Percentiles rank a stretch among this genome's conserved stretches.
phyloP scores from a whole-genome alignment of 768 basidiomycete genomes.

The Rickenella mellea region DNA sequence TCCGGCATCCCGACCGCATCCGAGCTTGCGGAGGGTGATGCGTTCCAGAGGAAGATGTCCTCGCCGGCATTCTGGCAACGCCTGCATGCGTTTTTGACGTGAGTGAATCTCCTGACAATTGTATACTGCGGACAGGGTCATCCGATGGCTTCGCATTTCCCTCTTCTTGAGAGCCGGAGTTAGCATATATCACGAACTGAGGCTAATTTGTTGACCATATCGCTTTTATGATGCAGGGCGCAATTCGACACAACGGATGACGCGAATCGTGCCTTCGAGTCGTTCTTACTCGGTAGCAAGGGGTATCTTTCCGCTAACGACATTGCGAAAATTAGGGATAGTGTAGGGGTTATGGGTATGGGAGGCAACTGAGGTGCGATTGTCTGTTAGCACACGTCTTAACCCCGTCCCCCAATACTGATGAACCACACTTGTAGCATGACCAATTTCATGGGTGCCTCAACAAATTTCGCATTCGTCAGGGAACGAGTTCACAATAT shows the following conservation, averaged over 20 bases:
- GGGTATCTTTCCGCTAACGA: slow-evolving; percentile 72
- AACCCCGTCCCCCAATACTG: too few species aligned
- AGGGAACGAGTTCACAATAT: too few species aligned
- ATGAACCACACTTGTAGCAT: too few species aligned
- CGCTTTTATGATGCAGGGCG: slow-evolving; percentile 25
- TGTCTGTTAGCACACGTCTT: too few species aligned
- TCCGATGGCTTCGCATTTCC: too few species aligned
- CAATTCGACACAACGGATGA: slow-evolving; percentile 61
- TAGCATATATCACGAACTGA: slow-evolving; percentile 7
- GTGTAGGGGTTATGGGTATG: slow-evolving; percentile 83
- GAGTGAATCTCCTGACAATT: too few species aligned
- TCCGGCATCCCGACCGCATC: slow-evolving; percentile 32
- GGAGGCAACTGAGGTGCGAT: slow-evolving; percentile 48
- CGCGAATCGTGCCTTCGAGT: slow-evolving; percentile 69
- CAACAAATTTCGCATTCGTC: too few species aligned
- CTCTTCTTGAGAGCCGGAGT: too few species aligned
- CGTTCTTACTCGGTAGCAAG: slow-evolving; percentile 77
- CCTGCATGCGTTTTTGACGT: slow-evolving; percentile 58
- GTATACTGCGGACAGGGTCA: too few species aligned
- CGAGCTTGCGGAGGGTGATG: slow-evolving; percentile 20
- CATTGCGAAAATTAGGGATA: slow-evolving; percentile 87
- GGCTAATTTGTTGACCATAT: not conserved
- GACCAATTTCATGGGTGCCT: too few species aligned
- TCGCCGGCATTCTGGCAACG: slow-evolving; percentile 75
- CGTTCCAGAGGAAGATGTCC: slow-evolving; percentile 64